Evolutionary conservation across 148 eudicot species (phyloP).

Genomic region (Chenopodium berlandieri): DNA sequence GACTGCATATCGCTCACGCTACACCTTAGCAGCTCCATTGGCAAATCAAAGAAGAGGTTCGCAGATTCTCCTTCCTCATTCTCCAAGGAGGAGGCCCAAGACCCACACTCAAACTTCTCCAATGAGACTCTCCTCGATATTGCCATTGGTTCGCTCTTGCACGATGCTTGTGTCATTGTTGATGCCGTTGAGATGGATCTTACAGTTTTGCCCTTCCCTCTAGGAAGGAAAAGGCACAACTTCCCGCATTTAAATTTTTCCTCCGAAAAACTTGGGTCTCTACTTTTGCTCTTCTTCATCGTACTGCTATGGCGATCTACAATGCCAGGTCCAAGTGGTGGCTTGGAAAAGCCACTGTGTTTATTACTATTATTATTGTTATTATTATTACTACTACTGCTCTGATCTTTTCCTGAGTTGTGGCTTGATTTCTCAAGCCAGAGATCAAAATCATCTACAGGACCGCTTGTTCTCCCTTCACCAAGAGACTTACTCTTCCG

Average conservation of each 20-base stretch:
- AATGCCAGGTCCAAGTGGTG: slow-evolving; percentile 25
- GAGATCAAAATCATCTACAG: slow-evolving; percentile 59
- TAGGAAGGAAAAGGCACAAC: slow-evolving; percentile 73
- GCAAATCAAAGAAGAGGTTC: slow-evolving; percentile 72
- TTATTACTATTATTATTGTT: neutral
- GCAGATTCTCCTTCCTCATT: slow-evolving; percentile 35
- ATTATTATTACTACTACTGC: slow-evolving; percentile 1
- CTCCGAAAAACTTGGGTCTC: slow-evolving; percentile 22
- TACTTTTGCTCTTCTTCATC: slow-evolving; percentile 16
- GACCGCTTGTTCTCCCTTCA: slow-evolving; percentile 48
- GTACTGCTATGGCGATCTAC: neutral
- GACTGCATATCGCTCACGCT: slow-evolving; percentile 65
- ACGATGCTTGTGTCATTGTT: slow-evolving; percentile 20
- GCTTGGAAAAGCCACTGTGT: slow-evolving; percentile 18
- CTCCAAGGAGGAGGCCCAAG: slow-evolving; percentile 57
- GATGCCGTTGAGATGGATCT: slow-evolving; percentile 39
- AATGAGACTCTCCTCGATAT: slow-evolving; percentile 70
- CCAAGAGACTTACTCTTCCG: slow-evolving; percentile 61
- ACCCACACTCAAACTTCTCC: slow-evolving; percentile 83
- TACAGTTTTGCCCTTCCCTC: slow-evolving; percentile 69
- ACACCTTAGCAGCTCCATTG: slow-evolving; percentile 63
- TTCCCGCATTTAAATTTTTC: slow-evolving; percentile 78
- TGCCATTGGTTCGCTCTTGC: slow-evolving; percentile 23
- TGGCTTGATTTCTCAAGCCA: slow-evolving; percentile 34
- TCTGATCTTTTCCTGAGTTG: neutral